Percentiles rank a stretch among this genome's conserved stretches.
Conservation (phyloP, 306 rosid genomes). For the Lotus japonicus region DNA sequence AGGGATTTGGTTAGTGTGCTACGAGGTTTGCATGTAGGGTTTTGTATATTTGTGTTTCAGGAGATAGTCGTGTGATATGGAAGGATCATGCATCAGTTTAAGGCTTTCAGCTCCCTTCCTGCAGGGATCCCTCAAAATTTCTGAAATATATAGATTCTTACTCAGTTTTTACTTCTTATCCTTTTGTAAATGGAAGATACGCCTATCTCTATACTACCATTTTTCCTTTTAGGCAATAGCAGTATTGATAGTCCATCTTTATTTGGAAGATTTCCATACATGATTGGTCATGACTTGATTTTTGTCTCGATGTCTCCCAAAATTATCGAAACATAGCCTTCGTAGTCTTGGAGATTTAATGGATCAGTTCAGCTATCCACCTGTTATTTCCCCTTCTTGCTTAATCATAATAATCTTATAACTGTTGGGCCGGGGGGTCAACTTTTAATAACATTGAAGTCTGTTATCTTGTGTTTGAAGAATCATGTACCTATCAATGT, state of each 20-base stretch:
- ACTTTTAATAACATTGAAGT: background rate
- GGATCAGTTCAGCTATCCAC: background rate
- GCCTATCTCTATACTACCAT: background rate
- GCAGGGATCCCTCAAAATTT: background rate
- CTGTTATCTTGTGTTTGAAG: slow-evolving; percentile 9
- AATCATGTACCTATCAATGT: background rate
- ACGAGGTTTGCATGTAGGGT: background rate
- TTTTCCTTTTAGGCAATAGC: background rate
- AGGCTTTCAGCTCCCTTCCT: background rate
- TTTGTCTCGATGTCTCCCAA: background rate
- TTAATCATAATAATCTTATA: background rate
- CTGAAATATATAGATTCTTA: background rate
- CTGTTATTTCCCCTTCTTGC: background rate
- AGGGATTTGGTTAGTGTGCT: slow-evolving; percentile 4
- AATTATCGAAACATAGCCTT: background rate
- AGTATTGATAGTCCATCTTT: background rate
- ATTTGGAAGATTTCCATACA: background rate
- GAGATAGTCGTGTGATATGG: background rate
- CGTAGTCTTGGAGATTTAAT: background rate
- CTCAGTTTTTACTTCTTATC: background rate
- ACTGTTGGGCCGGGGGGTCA: background rate
- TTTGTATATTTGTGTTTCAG: background rate
- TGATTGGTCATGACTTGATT: background rate
- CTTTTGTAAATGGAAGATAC: background rate
- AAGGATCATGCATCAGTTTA: slow-evolving; percentile 3